phyloP scores from a whole-genome alignment of 306 rosid species.

The Boehmeria nivea region DNA sequence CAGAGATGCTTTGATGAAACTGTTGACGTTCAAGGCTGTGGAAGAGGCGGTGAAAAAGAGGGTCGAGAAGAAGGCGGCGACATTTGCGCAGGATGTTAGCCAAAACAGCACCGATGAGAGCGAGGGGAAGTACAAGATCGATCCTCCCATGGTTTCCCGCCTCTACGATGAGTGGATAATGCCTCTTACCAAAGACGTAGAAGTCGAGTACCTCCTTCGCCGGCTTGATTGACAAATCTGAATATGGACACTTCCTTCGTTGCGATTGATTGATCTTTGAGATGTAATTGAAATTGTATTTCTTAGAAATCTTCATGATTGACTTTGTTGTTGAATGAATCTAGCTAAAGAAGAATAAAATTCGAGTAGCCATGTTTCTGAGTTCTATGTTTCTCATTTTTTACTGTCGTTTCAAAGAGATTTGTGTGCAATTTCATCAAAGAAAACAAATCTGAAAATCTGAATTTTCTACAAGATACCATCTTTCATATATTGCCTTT shows the following conservation, averaged over 20 bases:
- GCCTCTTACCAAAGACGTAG: constrained; percentile 77
- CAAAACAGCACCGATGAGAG: constrained; percentile 5
- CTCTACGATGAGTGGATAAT: constrained; percentile 73
- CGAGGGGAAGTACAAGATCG: constrained; percentile 37
- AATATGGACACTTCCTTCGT: background rate
- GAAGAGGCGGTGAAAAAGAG: constrained; percentile 78
- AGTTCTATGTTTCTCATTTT: too few relatives aligned
- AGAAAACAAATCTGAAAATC: too few relatives aligned
- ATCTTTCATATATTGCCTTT: too few relatives aligned
- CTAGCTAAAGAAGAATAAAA: too few relatives aligned
- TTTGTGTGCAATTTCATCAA: too few relatives aligned
- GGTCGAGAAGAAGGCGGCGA: constrained; percentile 72
- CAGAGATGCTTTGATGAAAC: constrained; percentile 62
- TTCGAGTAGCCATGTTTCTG: too few relatives aligned
- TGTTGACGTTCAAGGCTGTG: constrained; percentile 63
- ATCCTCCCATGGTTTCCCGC: constrained; percentile 49
- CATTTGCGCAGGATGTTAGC: constrained; percentile 60
- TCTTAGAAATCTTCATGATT: background rate
- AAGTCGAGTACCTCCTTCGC: constrained; percentile 78
- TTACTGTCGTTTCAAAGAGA: too few relatives aligned
- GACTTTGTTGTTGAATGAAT: too few relatives aligned
- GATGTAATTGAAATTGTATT: background rate
- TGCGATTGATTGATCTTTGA: background rate
- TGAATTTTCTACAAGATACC: too few relatives aligned
- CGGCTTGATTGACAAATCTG: constrained; percentile 35